Conservation (phyloP, 2,329 filamentous ascomycete species). For the Neurospora sp. region DNA sequence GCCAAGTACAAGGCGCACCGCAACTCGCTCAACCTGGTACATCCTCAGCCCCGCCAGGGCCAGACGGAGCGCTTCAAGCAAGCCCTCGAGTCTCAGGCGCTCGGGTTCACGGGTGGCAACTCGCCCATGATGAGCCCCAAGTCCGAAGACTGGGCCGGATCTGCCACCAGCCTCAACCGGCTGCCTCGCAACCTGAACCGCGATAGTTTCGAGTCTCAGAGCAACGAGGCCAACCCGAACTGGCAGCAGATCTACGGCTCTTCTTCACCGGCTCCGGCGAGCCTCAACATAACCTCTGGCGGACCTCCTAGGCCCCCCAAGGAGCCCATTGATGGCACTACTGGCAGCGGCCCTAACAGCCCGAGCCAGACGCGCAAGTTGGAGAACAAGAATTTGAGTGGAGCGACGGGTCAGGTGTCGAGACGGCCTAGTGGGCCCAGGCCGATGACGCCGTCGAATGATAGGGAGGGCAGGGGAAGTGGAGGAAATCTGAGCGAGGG, state of each 20-base stretch:
- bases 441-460: constrained; percentile 50
- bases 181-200: constrained; percentile 36
- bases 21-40: constrained; percentile 69
- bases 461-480: constrained; percentile 19
- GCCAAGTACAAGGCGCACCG: constrained; percentile 76
- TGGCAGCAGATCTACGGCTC: constrained; percentile 21
- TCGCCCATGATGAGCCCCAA: constrained; percentile 44
- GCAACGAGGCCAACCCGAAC: constrained; percentile 30
- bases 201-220: constrained; percentile 36
- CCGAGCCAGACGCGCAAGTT: constrained; percentile 31
- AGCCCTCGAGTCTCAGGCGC: constrained; percentile 62
- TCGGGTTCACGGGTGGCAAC: constrained; percentile 43
- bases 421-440: constrained; percentile 48
- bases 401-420: constrained; percentile 37
- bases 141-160: constrained; percentile 54
- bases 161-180: constrained; percentile 46
- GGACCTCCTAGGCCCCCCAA: constrained; percentile 52
- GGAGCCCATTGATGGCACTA: constrained; percentile 37
- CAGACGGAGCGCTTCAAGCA: constrained; percentile 66
- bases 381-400: constrained; percentile 48
- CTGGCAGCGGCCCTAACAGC: constrained; percentile 34
- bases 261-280: constrained; percentile 31
- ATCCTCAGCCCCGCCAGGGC: constrained; percentile 66
- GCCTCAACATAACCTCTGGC: constrained; percentile 16
- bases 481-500: constrained; percentile 33